Evolutionary conservation across 208 protist genomes (phyloP).

Genomic region (Trypanosomatidae sp.): DNA sequence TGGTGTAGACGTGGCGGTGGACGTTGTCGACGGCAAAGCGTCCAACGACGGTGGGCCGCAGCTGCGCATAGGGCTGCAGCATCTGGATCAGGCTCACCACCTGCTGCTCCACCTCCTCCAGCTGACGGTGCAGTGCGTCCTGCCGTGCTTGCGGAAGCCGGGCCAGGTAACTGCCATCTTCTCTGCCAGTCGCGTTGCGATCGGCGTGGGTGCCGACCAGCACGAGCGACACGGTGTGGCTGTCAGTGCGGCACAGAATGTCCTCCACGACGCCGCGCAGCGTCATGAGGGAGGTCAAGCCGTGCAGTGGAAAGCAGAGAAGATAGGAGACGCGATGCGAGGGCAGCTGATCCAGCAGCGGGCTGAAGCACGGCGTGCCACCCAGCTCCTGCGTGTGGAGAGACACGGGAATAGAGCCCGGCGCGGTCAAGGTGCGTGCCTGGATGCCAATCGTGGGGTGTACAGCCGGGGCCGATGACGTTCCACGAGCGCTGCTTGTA

Average conservation of each 20-base stretch:
- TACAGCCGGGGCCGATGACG: background rate
- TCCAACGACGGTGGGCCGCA: slow-evolving; percentile 68
- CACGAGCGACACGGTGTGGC: slow-evolving; percentile 33
- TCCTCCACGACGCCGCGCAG: slow-evolving; percentile 59
- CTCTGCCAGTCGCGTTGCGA: slow-evolving; percentile 5
- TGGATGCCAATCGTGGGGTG: slow-evolving; percentile 39
- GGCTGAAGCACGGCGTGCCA: slow-evolving; percentile 60
- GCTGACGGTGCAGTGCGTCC: slow-evolving; percentile 26
- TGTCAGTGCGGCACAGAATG: slow-evolving; percentile 72
- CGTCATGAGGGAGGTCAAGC: slow-evolving; percentile 30
- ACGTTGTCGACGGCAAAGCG: slow-evolving; percentile 74
- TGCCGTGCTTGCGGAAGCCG: slow-evolving; percentile 9
- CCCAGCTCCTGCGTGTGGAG: slow-evolving; percentile 69
- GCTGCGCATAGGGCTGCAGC: slow-evolving; percentile 55
- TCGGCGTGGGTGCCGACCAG: slow-evolving; percentile 43
- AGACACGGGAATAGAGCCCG: slow-evolving; percentile 24
- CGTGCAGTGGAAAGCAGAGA: slow-evolving; percentile 68
- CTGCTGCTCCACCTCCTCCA: slow-evolving; percentile 61
- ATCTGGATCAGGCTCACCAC: slow-evolving; percentile 67
- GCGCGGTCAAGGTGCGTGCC: slow-evolving; percentile 10
- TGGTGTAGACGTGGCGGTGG: slow-evolving; percentile 44
- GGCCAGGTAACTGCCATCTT: slow-evolving; percentile 5
- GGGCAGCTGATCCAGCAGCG: slow-evolving; percentile 63
- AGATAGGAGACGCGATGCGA: slow-evolving; percentile 71
- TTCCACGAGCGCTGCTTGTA: slow-evolving; percentile 6